Base-by-base conservation (phyloP, 2,329 filamentous ascomycete species). In the Didymella sp. region DNA sequence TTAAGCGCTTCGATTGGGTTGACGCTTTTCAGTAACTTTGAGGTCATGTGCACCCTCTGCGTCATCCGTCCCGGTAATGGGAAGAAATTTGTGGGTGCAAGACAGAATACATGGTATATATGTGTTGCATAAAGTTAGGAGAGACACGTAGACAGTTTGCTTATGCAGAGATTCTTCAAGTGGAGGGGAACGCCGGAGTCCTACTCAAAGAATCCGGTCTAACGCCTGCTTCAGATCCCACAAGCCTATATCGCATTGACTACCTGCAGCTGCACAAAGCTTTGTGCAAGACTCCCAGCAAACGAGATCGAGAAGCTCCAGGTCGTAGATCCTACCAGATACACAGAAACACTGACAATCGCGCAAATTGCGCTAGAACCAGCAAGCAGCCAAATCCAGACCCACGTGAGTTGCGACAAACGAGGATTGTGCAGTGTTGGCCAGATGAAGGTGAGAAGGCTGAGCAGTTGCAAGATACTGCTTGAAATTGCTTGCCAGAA, bases 241-340 rank as follows among this genome's bases (percentile, higher is more conserved):
- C 25, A 30, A 5, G 15, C 2, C n/a, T 37, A 38, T 38, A 48
- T 48, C 2, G 45, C 31, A 17, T 22, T 38, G 4, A 48, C 17
- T 12, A 48, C n/a, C n/a, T 48, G 31, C 45, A 38, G 6, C 17
- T 38, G 33, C 33, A 45, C 28, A 45, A 45, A 11, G n/a, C 17
- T 27, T n/a, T 48, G 45, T 4, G 15, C 31, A 48, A 38, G 15
- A 2, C 24, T 31, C 7, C 44, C 44, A 37, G 21, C 31, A 28
- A 37, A 47, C n/a, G 44, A 19, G 22, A 47, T 31, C 1, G 19
- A 6, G 6, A 38, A 48, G 21, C 45, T 48, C 45, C 45, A 48
- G n/a, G 38, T 48, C 17, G 45, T 38, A 3, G 31, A 11, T 21
- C 7, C 22, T 9, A 47, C 3, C 17, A 47, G 15, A 7, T 27